phyloP scores from a whole-genome alignment of 2,329 filamentous ascomycete species.

The Claviceps maximensis region DNA sequence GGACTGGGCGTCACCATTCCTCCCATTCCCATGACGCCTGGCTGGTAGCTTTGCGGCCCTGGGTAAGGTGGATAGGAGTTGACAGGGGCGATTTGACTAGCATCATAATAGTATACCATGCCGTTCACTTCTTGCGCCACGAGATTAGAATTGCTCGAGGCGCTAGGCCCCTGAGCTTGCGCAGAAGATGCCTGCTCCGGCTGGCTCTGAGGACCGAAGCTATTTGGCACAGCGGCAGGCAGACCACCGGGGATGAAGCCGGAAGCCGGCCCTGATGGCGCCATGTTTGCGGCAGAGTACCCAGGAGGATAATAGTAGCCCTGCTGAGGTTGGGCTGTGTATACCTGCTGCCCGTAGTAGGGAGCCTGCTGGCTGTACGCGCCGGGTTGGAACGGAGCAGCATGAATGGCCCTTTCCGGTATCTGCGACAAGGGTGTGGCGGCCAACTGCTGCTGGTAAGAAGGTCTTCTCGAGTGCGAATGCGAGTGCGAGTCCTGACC shows the following conservation, averaged over 20 bases:
- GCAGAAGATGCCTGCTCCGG: slow-evolving; percentile 19
- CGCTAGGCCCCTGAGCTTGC: slow-evolving; percentile 17
- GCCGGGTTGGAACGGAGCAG: slow-evolving; percentile 75
- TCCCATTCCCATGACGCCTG: slow-evolving; percentile 54
- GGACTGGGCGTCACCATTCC: slow-evolving; percentile 64
- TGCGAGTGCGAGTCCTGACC: slow-evolving; percentile 50
- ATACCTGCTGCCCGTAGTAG: slow-evolving; percentile 40
- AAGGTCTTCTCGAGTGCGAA: slow-evolving; percentile 52
- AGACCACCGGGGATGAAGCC: slow-evolving; percentile 45
- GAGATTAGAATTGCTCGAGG: slow-evolving; percentile 27
- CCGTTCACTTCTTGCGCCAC: slow-evolving; percentile 85
- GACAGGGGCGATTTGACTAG: slow-evolving; percentile 52
- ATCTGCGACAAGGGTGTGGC: slow-evolving; percentile 84
- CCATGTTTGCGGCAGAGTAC: slow-evolving; percentile 35
- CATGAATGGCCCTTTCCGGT: slow-evolving; percentile 82
- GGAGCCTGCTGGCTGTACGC: slow-evolving; percentile 45
- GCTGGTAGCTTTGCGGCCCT: slow-evolving; percentile 38
- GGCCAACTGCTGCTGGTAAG: slow-evolving; percentile 56
- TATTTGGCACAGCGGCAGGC: slow-evolving; percentile 26
- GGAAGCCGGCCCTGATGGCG: slow-evolving; percentile 36
- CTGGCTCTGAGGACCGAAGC: slow-evolving; percentile 30
- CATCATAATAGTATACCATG: slow-evolving; percentile 90
- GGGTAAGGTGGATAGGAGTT: slow-evolving; percentile 34
- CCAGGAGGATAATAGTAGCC: slow-evolving; percentile 56
- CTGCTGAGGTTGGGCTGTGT: slow-evolving; percentile 30